Evolutionary conservation across 768 basidiomycete species (phyloP).

Genomic region (Mrakia frigida): DNA sequence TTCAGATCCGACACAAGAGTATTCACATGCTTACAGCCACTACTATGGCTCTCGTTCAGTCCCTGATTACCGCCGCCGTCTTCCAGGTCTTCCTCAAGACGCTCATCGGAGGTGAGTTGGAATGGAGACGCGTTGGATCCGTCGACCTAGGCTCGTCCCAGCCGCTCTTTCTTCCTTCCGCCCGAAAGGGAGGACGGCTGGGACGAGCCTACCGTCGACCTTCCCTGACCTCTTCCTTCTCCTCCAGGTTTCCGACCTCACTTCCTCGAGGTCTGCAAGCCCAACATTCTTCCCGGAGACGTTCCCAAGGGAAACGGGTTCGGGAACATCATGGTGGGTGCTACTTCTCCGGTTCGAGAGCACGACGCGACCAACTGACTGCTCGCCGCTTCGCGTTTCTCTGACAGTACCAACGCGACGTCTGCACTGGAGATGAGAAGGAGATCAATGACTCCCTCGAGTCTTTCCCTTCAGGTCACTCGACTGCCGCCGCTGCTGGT

Average conservation of each 20-base stretch:
- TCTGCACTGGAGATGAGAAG: slow-evolving; percentile 57
- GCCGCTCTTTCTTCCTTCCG: no score
- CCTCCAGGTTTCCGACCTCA: slow-evolving; percentile 52
- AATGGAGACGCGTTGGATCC: no score
- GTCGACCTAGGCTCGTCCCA: no score
- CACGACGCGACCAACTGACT: not conserved
- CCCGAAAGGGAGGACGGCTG: no score
- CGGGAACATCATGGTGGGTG: slow-evolving; percentile 44
- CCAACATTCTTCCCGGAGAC: slow-evolving; percentile 43
- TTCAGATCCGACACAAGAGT: slow-evolving; percentile 51
- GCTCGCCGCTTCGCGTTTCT: not conserved
- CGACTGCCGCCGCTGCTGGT: slow-evolving; percentile 45
- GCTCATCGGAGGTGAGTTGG: slow-evolving; percentile 44
- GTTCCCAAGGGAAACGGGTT: slow-evolving; percentile 50
- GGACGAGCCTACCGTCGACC: no score
- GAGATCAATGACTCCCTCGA: slow-evolving; percentile 51
- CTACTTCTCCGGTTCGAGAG: not conserved
- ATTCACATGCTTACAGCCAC: slow-evolving; percentile 52
- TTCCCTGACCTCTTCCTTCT: slow-evolving; percentile 28
- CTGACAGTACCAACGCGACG: slow-evolving; percentile 48
- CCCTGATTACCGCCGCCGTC: slow-evolving; percentile 50
- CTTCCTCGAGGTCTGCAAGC: slow-evolving; percentile 55
- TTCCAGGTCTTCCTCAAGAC: slow-evolving; percentile 57
- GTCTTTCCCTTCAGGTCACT: slow-evolving; percentile 55
- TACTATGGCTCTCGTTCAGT: slow-evolving; percentile 55